Base-by-base conservation (phyloP, 2,329 filamentous ascomycete species). In the Colletotrichum simmondsii region DNA sequence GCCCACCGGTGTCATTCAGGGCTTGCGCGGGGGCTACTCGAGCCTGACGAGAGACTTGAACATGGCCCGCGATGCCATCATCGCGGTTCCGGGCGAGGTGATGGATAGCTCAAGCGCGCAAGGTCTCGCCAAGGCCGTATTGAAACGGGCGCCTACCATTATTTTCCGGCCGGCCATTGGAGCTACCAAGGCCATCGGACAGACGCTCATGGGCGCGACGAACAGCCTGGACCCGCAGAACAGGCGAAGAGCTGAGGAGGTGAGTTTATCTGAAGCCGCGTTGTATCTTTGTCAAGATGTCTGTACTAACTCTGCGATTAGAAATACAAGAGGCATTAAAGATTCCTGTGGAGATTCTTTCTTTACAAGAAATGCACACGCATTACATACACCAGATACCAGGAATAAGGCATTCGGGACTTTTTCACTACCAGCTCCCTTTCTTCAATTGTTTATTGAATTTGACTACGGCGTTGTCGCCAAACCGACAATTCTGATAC, bases 121-220 rank as follows among this genome's bases (percentile, higher is more conserved):
- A 54, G 95, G 94, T 2, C 95, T 94, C 1, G 94, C 95, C 16
- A 91, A 87, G 78, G 95, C 93, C 1, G 91, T 99, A 22, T 88
- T 92, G 73, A 92, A 90, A 81, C 91, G 94, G 77, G 95, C 95
- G 35, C 97, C 97, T n/a, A 98, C 95, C 0, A 94, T 98, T 24
- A 93, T 99, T 64, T 90, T 99, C 76, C 87, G 95, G 68, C 97
- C 97, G 8, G 94, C 95, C 4, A 95, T 98, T 77, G 97, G 96
- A 0, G 94, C 95, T 8, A 95, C 93, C 46, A 96, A 96, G 82
- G 96, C 93, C 0, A 92, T 98, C 62, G 94, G 95, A 10, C 94
- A 97, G 85, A 95, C 96, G 49, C 85, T 99, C 71, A 88, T 98
- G 84, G 97, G 97, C 5, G 96, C 95, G 16, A 97, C 95, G 0